Base-by-base conservation (phyloP, 1,284 basidiomycete species). In the Trichosporon faecale region DNA sequence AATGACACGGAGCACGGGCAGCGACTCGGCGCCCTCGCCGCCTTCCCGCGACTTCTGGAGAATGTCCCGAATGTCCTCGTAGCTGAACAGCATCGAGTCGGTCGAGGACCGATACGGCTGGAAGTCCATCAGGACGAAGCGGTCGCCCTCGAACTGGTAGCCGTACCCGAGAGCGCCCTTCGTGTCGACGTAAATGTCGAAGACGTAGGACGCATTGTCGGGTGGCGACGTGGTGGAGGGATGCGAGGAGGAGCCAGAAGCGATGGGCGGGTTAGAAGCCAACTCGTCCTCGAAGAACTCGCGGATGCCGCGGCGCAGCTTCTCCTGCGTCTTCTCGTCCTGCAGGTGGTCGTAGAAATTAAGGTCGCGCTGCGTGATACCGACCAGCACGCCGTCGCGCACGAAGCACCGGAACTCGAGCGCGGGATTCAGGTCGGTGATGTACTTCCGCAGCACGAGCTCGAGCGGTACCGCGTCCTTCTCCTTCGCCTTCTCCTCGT, bases 341-440 rank as follows among this genome's bases (percentile, higher is more conserved):
- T 89, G 90, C 78, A 95, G 86, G 79, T 92, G 95, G 21, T 94
- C 90, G 82, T 96, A 98, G 79, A 90, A 93, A 76, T 94, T 95
- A 29, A 86, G 86, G 78, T 98, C 95, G n/a, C 96, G 88, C 80
- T 98, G 95, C 0, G 89, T 90, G 44, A 97, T 91, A 14, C 88
- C 95, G 46, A 94, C 78, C 12, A 96, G 84, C 1, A 76, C 81
- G 67, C 89, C 86, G 16, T 88, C 84, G 44, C 91, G 86, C 4
- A 97, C 92, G 77, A 97, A 96, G 84, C 94, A 95, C 25, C 94
- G 86, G 66, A 96, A 83, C 81, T 97, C 94, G 66, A 93, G 87
- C 72, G 92, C 90, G 23, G 88, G 88, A 73, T 95, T 91, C 27
- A 61, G 57, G 29, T 27, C 57, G 73, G 95, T 91, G 66, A 99